phyloP scores from a whole-genome alignment of 192 early-diverging fungal species.

The Rhizoclosmatium globosum region DNA sequence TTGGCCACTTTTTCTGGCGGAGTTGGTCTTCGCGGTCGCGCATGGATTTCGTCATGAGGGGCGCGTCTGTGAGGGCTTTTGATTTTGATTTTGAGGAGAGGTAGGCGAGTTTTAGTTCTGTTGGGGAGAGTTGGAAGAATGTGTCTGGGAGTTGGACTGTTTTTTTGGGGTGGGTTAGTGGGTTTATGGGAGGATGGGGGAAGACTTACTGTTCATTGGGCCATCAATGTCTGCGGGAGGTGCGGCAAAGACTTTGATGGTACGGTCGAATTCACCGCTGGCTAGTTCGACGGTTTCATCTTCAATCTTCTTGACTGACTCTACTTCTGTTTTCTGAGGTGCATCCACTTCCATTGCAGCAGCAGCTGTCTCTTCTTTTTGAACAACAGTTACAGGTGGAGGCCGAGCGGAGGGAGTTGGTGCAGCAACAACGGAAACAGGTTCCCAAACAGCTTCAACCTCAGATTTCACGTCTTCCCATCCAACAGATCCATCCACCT shows the following conservation, averaged over 20 bases:
- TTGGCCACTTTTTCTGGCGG: constrained; percentile 74
- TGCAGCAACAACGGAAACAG: not conserved
- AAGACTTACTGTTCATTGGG: constrained; percentile 17
- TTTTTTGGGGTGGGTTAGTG: not conserved
- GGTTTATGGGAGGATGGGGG: not conserved
- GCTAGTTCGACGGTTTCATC: not conserved
- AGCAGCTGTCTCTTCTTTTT: not conserved
- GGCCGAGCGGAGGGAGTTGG: not conserved
- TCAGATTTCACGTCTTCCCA: constrained; percentile 59
- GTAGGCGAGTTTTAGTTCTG: constrained; percentile 76
- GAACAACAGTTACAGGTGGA: not conserved
- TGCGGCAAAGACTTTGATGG: constrained; percentile 55
- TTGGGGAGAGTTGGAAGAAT: constrained; percentile 79
- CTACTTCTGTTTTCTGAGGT: not conserved
- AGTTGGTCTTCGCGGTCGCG: constrained; percentile 76
- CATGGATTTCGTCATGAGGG: constrained; percentile 81
- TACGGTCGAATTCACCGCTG: constrained; percentile 26
- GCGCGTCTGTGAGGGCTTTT: constrained; percentile 56
- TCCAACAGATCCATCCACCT: constrained; percentile 51
- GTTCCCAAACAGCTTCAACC: constrained; percentile 44
- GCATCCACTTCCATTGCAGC: not conserved
- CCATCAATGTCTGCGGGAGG: constrained; percentile 47
- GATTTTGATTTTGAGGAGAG: constrained; percentile 50
- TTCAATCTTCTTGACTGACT: not conserved
- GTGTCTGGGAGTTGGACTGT: constrained; percentile 85